Conservation (phyloP, 2,329 filamentous ascomycete species). For the Monilinia aucupariae region DNA sequence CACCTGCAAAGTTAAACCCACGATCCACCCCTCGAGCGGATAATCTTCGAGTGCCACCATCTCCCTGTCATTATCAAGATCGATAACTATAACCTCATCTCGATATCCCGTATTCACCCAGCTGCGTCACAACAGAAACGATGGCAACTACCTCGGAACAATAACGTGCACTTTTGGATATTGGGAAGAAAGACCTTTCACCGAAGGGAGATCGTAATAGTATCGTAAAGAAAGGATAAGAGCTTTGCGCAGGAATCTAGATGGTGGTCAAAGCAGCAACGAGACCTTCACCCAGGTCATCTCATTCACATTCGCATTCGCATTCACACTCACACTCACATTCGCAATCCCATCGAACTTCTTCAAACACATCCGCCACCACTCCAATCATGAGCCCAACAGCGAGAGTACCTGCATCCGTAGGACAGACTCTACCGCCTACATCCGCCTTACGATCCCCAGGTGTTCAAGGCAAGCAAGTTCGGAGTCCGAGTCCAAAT, state of each 20-base stretch:
- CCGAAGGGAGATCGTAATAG: background rate
- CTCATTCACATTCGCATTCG: conserved; percentile 26
- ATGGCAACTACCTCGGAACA: background rate
- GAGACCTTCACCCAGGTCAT: conserved; percentile 30
- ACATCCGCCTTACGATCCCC: conserved; percentile 29
- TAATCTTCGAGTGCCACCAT: background rate
- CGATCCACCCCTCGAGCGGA: conserved; percentile 3
- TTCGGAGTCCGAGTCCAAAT: conserved; percentile 63
- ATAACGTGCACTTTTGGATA: background rate
- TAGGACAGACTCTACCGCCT: conserved; percentile 28
- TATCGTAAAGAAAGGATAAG: background rate
- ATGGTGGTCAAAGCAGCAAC: conserved; percentile 33
- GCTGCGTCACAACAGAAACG: background rate
- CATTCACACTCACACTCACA: conserved; percentile 28
- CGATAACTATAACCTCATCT: background rate
- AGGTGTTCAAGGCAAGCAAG: conserved; percentile 20
- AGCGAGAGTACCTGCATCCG: conserved; percentile 27
- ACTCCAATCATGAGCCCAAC: conserved; percentile 25
- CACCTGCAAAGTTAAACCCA: background rate
- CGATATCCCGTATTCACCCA: background rate
- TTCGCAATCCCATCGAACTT: conserved; percentile 25
- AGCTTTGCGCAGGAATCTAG: conserved; percentile 13
- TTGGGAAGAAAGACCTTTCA: background rate
- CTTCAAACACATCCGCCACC: conserved; percentile 15
- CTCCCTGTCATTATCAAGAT: background rate